Conservation (phyloP, 2,329 filamentous ascomycete genomes). For the Coleophoma cylindrospora region DNA sequence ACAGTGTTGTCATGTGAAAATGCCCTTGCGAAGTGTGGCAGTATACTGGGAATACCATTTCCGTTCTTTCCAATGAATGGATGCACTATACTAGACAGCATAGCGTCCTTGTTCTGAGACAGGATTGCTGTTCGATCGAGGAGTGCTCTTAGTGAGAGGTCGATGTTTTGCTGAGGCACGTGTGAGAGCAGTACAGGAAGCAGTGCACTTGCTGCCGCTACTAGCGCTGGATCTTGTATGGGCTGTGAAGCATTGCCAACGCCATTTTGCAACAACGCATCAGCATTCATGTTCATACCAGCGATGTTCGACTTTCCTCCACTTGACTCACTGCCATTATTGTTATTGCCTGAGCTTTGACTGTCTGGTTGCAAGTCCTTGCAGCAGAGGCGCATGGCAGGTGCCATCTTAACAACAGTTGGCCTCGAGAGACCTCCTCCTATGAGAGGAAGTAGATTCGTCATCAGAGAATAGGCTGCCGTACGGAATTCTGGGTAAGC, state of each 20-base stretch:
- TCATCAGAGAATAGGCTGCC: constrained; percentile 54
- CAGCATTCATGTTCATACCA: constrained; percentile 55
- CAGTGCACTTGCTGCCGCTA: constrained; percentile 52
- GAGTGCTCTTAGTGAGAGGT: constrained; percentile 66
- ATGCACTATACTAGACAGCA: constrained; percentile 79
- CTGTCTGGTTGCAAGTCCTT: constrained; percentile 59
- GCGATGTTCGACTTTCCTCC: constrained; percentile 21
- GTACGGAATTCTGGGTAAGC: constrained; percentile 49
- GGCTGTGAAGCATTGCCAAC: constrained; percentile 14
- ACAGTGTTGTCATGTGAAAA: constrained; percentile 60
- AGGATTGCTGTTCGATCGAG: constrained; percentile 80
- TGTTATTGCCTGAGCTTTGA: constrained; percentile 22
- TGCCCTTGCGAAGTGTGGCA: constrained; percentile 71
- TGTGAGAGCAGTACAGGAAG: constrained; percentile 57
- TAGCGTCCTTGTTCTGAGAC: constrained; percentile 60
- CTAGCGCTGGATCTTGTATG: constrained; percentile 39
- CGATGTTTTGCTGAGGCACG: constrained; percentile 61
- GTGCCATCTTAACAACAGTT: constrained; percentile 56
- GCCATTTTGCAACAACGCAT: constrained; percentile 59
- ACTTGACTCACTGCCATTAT: not conserved
- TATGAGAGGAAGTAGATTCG: constrained; percentile 51
- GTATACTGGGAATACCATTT: constrained; percentile 64
- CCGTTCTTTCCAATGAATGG: constrained; percentile 62
- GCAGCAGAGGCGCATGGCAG: constrained; percentile 65
- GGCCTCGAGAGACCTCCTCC: constrained; percentile 65